Conservation (phyloP, 1,284 basidiomycete genomes). For the Anthracocystis panici-leucophaei region DNA sequence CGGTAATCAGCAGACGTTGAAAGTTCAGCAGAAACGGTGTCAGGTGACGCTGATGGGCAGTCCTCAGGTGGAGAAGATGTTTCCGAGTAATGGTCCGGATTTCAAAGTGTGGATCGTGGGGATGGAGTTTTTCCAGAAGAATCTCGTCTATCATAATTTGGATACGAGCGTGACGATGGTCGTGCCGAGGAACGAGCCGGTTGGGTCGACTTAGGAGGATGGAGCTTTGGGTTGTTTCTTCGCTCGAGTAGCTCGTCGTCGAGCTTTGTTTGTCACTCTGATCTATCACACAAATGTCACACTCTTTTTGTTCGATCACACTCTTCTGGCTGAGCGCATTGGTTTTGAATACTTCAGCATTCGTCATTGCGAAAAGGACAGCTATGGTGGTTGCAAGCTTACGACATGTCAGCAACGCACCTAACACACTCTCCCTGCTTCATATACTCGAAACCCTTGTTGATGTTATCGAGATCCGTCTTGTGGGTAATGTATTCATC, state of each 20-base stretch:
- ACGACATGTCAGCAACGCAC: constrained; percentile 71
- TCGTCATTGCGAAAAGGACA: background rate
- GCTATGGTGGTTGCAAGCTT: background rate
- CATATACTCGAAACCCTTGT: constrained; percentile 93
- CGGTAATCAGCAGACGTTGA: background rate
- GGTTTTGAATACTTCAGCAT: background rate
- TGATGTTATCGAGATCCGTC: constrained; percentile 79
- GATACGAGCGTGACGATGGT: constrained; percentile 24
- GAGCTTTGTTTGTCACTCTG: background rate
- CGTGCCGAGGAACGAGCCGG: constrained; percentile 15
- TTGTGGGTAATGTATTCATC: constrained; percentile 71
- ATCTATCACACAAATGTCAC: background rate
- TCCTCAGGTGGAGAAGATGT: constrained; percentile 34
- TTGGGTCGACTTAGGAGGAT: no score
- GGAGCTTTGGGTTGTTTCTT: no score
- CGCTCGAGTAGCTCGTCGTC: no score
- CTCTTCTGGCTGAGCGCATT: background rate
- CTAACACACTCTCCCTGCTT: constrained; percentile 92
- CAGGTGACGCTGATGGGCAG: constrained; percentile 22
- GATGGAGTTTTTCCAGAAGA: constrained; percentile 38
- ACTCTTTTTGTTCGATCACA: background rate
- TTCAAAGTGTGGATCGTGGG: constrained; percentile 41
- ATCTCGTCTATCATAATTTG: constrained; percentile 40
- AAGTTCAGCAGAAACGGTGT: constrained; percentile 6
- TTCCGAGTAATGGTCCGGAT: constrained; percentile 19